A percentile compares a stretch with the other conserved stretches of the same genome.
Conservation (phyloP, 345 rosid species). For the Corymbia maculata region DNA sequence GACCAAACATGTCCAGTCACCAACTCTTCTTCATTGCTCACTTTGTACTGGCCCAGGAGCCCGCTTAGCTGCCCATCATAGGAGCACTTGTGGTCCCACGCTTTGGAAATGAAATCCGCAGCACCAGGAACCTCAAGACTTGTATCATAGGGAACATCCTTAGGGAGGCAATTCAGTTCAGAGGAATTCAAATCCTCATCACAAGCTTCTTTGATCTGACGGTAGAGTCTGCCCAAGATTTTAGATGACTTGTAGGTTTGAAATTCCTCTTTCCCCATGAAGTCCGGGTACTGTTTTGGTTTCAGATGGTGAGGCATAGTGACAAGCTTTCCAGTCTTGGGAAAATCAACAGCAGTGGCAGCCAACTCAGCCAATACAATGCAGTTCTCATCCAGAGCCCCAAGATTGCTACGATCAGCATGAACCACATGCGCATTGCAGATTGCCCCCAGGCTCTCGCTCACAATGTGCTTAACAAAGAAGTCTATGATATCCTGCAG, state of each 20-base stretch:
- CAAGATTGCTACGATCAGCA: constrained; percentile 66
- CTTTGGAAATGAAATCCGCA: constrained; percentile 43
- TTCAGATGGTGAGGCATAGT: constrained; percentile 54
- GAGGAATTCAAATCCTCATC: constrained; percentile 35
- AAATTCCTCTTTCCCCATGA: constrained; percentile 74
- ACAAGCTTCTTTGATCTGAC: constrained; percentile 48
- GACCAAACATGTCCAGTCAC: constrained; percentile 97
- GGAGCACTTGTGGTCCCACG: constrained; percentile 72
- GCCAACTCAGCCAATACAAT: constrained; percentile 66
- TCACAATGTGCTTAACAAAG: constrained; percentile 64
- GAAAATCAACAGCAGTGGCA: constrained; percentile 94
- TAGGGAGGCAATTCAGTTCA: constrained; percentile 14
- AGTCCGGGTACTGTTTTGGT: constrained; percentile 84
- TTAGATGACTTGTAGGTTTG: constrained; percentile 67
- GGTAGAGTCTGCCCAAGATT: constrained; percentile 75
- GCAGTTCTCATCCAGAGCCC: constrained; percentile 74
- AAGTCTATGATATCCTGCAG: constrained; percentile 75
- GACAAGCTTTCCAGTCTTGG: constrained; percentile 84
- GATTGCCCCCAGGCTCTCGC: constrained; percentile 65
- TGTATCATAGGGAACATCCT: constrained; percentile 48
- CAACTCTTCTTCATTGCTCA: constrained; percentile 79
- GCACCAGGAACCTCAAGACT: constrained; percentile 58
- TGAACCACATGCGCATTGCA: constrained; percentile 93
- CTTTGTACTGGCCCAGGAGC: constrained; percentile 71
- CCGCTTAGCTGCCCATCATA: constrained; percentile 72